Base-by-base conservation (phyloP, 805 yeast genomes). In the Lachancea lanzarotensis region DNA sequence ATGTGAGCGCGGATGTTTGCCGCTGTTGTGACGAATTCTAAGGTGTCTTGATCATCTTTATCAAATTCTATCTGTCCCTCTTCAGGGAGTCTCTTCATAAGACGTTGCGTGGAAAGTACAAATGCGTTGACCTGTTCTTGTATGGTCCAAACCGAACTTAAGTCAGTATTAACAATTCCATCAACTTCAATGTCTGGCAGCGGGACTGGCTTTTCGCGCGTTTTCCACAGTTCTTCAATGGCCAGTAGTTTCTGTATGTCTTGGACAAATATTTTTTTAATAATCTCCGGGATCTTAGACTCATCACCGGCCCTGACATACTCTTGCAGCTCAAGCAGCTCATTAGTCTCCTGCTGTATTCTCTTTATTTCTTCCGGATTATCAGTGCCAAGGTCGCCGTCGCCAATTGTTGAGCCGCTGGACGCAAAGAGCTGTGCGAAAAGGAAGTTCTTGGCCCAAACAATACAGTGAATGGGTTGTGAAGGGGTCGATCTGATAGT, bases 401-500 rank as follows among this genome's bases (percentile, higher is more conserved):
- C 62, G 6, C 55, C 52, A 19, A 56, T 45, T 11, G 55, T 53
- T 3, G 60, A 56, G 10, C 65, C 65, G 40, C 69, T 72, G 39
- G 78, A 79, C 17, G 79, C 81, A 60, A 89, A 91, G 31, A 93
- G 69, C 57, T 88, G 95, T 19, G 78, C 73, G 59, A 93, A 89
- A 42, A 93, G 66, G 58, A 87, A 95, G 54, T 84, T 87, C 60
- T 93, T 93, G 8, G 97, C 95, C 99, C 99, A 93, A 1, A 95
- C 95, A 20, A 93, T 82, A 63, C 96, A 89, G 60, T 93, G 99
- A 5, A 93, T 82, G 0, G 97, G 97, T 59, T 85, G 89, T 0
- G 96, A 86, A 0, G 99, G 99, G 0, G 98, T 93, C 5, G 96
- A 87, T 51, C 99, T 73, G 47, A 93, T 93, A 0, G 98, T 93